Conservation (phyloP, 148 eudicot genomes). For the Tetragonia tetragonoides region DNA sequence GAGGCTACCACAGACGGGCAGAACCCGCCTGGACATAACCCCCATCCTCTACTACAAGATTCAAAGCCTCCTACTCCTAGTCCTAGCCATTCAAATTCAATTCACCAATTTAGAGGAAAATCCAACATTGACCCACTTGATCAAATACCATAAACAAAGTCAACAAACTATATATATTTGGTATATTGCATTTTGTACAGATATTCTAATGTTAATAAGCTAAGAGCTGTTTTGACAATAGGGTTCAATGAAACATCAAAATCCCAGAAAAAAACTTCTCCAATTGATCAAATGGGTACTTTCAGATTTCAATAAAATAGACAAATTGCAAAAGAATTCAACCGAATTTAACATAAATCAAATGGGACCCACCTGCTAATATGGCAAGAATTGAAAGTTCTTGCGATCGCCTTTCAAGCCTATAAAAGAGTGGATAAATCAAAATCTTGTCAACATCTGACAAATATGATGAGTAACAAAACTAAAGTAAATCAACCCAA, state of each 20-base stretch:
- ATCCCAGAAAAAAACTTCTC: slow-evolving; percentile 8
- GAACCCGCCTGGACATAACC: slow-evolving; percentile 86
- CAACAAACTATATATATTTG: neutral
- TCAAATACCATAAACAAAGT: slow-evolving; percentile 14
- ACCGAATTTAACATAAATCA: slow-evolving; percentile 3
- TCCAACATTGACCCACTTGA: slow-evolving; percentile 15
- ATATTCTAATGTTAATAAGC: neutral
- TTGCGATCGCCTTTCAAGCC: slow-evolving; percentile 28
- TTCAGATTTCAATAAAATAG: neutral
- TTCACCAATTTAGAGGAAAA: slow-evolving; percentile 4
- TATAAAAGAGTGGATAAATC: slow-evolving; percentile 12
- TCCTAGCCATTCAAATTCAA: slow-evolving; percentile 12
- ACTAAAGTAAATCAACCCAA: slow-evolving; percentile 6
- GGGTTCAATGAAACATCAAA: slow-evolving; percentile 8
- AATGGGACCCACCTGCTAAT: slow-evolving; percentile 21
- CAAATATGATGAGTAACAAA: neutral
- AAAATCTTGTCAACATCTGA: neutral
- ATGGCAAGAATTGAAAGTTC: slow-evolving; percentile 1
- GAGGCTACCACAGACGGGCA: slow-evolving; percentile 82
- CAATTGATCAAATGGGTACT: slow-evolving; percentile 16
- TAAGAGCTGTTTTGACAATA: slow-evolving; percentile 11
- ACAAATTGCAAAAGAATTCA: slow-evolving; percentile 5
- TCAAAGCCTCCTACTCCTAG: slow-evolving; percentile 21
- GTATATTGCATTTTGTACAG: no score
- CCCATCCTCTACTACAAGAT: slow-evolving; percentile 49